Evolutionary conservation across 352 stramenopile genomes (phyloP), one percentile per base, ranked within the genome.

Genomic region (Phytopythium vexans): DNA sequence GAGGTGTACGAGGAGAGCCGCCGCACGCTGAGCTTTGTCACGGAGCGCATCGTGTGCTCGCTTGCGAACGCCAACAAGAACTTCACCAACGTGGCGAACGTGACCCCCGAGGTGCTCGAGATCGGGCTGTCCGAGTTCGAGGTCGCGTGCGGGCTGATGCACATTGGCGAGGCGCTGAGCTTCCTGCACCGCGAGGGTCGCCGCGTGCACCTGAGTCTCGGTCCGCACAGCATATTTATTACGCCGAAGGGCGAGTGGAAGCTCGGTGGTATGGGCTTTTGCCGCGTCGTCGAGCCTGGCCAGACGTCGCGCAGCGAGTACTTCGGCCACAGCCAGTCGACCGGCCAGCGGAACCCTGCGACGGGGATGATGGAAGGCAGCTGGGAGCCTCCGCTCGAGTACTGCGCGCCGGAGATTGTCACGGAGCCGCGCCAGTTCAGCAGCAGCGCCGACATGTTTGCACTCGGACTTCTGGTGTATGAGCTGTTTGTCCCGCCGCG

Each of bases 231-330:
- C 42, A 87, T 97, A 55, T 96, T 97, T 64, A 88, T 97, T 32
- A 95, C 89, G 41, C 82, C 88, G 39, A 96, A 92, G 60, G 89
- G 89, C 51, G 82, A 95, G 60, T 97, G 87, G 86, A 97, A 97
- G 60, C 74, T 97, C 14, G 88, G 86, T 21, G 88, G 89, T 9
- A 93, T 96, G 77, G 86, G 88, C 60, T 96, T 96, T 53, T 93
- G 83, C 41, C 74, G 83, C 40, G 74, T 93, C 43, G 78, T 95
- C 5, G 85, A 95, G 52, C 85, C 82, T 0, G 85, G 85, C 2
- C 74, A 92, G 54, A 88, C 62, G n/a, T 92, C 82, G 10, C 72
- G 83, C 49, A 92, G 80, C 57, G 83, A 94, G 62, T 95, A 94
- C 56, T 94, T 89, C 67, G 71, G 68, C 41, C 75, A 76, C 38